Evolutionary conservation across 495 filamentous ascomycete genomes (phyloP).

Genomic region (Penicillium waksmanii): DNA sequence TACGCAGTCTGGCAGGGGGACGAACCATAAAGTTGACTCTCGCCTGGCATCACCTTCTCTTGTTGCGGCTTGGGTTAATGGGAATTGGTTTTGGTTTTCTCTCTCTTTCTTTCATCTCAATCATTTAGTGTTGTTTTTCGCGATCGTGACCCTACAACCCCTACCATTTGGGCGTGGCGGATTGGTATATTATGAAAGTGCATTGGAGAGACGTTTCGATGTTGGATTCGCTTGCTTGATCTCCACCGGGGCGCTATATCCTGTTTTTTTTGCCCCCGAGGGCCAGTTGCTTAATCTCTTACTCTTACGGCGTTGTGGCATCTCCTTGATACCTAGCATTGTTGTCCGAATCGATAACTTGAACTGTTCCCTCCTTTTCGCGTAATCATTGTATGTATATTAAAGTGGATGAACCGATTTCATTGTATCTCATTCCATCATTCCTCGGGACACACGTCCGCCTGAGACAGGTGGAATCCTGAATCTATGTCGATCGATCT

Average conservation of each 20-base stretch:
- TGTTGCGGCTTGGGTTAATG: constrained; percentile 11
- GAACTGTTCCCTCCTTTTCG: not conserved
- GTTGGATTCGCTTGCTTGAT: constrained; percentile 7
- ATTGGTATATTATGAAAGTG: constrained; percentile 22
- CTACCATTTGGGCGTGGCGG: not conserved
- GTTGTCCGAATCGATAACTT: constrained; percentile 10
- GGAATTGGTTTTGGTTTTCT: constrained; percentile 9
- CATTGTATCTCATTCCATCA: not conserved
- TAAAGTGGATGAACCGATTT: too few species aligned
- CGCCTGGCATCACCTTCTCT: constrained; percentile 2
- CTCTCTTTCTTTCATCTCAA: not conserved
- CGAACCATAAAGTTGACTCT: not conserved
- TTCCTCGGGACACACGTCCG: constrained; percentile 19
- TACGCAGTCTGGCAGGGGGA: not conserved
- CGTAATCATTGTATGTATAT: not conserved
- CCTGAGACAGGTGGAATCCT: constrained; percentile 27
- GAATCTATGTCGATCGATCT: constrained; percentile 13
- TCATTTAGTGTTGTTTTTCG: not conserved
- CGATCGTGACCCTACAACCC: constrained; percentile 8
- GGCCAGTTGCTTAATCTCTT: constrained; percentile 18
- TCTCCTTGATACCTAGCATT: constrained; percentile 31
- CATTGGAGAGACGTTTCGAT: constrained; percentile 21
- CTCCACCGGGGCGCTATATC: not conserved
- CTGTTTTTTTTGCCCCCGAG: constrained; percentile 8
- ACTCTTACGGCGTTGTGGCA: constrained; percentile 20